A percentile compares a stretch with the other conserved stretches of the same genome.
These are phyloP conservation scores for Podaxis mareebaensis DNA, from an alignment of 768 basidiomycete species.

Conservation along the genomic window DNA sequence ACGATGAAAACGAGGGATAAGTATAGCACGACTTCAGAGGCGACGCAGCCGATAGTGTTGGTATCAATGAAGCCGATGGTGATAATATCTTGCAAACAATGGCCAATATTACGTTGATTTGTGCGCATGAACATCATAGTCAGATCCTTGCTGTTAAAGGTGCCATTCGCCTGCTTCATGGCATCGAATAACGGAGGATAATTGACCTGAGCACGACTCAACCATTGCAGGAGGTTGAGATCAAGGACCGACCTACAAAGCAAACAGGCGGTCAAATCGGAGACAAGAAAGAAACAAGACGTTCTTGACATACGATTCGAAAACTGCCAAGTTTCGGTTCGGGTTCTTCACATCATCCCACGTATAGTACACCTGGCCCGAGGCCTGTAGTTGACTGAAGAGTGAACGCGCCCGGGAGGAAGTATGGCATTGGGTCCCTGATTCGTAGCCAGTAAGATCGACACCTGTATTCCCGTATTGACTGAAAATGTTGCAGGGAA, in stretches of 20 bases:
- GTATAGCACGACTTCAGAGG: constrained; percentile 92
- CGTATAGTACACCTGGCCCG: constrained; percentile 90
- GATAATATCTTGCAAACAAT: constrained; percentile 84
- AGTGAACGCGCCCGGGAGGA: constrained; percentile 49
- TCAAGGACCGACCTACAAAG: constrained; percentile 79
- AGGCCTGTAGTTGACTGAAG: constrained; percentile 50
- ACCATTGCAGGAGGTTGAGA: constrained; percentile 81
- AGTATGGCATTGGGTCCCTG: constrained; percentile 72
- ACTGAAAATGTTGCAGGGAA: constrained; percentile 91
- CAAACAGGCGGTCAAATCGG: constrained; percentile 1
- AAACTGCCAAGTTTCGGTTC: constrained; percentile 86
- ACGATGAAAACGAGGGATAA: constrained; percentile 96
- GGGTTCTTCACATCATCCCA: constrained; percentile 82
- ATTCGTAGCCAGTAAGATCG: constrained; percentile 72
- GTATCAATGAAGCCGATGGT: constrained; percentile 95
- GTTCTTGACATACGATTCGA: constrained; percentile 71
- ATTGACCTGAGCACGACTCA: constrained; percentile 74
- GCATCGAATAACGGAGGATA: constrained; percentile 85
- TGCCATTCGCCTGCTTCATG: constrained; percentile 66
- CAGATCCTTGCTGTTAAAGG: constrained; percentile 82
- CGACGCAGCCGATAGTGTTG: constrained; percentile 93
- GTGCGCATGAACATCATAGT: constrained; percentile 83
- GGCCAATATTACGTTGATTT: constrained; percentile 64
- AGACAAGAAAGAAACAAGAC: constrained; percentile 4
- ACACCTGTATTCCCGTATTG: constrained; percentile 62